Conservation (phyloP, 192 early-diverging fungal species). For the Paraglomus brasilianum region DNA sequence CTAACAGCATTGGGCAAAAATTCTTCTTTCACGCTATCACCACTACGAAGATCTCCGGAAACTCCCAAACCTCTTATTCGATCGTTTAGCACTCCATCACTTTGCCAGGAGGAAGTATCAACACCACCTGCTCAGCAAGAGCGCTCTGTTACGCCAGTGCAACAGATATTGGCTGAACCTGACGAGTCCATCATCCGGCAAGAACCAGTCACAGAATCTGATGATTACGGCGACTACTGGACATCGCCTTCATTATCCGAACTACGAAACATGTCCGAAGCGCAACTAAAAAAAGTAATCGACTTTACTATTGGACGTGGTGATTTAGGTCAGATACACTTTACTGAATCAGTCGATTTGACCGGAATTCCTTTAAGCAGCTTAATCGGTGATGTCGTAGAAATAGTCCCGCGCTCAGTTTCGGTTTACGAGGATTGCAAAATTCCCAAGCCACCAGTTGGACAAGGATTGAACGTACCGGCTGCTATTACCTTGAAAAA, state of each 20-base stretch:
- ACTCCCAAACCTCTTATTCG: not conserved
- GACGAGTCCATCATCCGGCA: not conserved
- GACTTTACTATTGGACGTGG: slow-evolving; percentile 71
- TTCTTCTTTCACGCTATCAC: too few relatives aligned
- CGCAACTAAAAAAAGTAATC: slow-evolving; percentile 68
- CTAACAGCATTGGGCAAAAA: too few relatives aligned
- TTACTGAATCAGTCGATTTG: slow-evolving; percentile 82
- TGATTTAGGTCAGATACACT: slow-evolving; percentile 74
- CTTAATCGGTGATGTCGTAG: slow-evolving; percentile 81
- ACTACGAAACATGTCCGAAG: slow-evolving; percentile 66
- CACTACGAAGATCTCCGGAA: not conserved
- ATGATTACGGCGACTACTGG: slow-evolving; percentile 63
- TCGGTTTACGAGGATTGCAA: slow-evolving; percentile 77
- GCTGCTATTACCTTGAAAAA: slow-evolving; percentile 73
- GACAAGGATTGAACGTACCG: slow-evolving; percentile 85
- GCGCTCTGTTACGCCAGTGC: not conserved
- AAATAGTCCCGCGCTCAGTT: slow-evolving; percentile 65
- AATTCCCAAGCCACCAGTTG: slow-evolving; percentile 71
- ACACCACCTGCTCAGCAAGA: not conserved
- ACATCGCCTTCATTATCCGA: slow-evolving; percentile 71
- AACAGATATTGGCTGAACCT: not conserved
- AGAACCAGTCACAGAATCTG: slow-evolving; percentile 1
- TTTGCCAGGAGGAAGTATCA: not conserved
- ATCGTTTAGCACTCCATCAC: not conserved
- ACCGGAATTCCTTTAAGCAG: slow-evolving; percentile 53